Evolutionary conservation across 495 filamentous ascomycete genomes (phyloP).

Genomic region (Jackrogersella minutella): DNA sequence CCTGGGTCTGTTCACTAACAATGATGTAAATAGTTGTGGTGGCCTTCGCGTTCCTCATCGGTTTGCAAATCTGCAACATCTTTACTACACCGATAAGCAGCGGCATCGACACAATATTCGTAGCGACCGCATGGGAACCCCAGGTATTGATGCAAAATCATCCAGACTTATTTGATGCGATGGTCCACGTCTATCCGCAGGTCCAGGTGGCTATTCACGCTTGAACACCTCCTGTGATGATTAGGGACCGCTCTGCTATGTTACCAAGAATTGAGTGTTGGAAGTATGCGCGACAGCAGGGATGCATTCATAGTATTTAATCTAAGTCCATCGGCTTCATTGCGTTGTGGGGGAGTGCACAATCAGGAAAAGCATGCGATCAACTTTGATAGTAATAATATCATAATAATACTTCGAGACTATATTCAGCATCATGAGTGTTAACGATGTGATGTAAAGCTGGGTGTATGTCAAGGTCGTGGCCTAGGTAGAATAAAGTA

Average conservation of each 20-base stretch:
- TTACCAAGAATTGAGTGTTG: too few species aligned
- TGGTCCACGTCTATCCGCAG: slow-evolving; percentile 82
- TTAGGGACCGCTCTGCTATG: neutral
- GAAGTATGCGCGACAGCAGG: too few species aligned
- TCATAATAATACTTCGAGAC: neutral
- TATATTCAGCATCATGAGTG: neutral
- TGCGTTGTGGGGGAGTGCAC: neutral
- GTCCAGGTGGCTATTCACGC: slow-evolving; percentile 67
- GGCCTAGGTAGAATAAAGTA: too few species aligned
- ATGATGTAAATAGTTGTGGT: slow-evolving; percentile 40
- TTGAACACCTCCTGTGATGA: slow-evolving; percentile 5
- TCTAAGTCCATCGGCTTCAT: neutral
- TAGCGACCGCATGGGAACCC: slow-evolving; percentile 88
- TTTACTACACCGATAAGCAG: slow-evolving; percentile 83
- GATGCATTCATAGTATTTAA: neutral
- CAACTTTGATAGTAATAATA: neutral
- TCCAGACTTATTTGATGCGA: slow-evolving; percentile 76
- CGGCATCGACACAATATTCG: slow-evolving; percentile 83
- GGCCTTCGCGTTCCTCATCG: slow-evolving; percentile 67
- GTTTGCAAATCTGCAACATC: slow-evolving; percentile 77
- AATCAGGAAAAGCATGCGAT: neutral
- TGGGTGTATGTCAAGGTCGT: neutral
- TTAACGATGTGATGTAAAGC: neutral
- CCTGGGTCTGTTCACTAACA: slow-evolving; percentile 7
- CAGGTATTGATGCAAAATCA: slow-evolving; percentile 84